A percentile compares a stretch with the other conserved stretches of the same genome.
Evolutionary conservation across 2,329 filamentous ascomycete species (phyloP).

Genomic region (Aspergillus awamori): DNA sequence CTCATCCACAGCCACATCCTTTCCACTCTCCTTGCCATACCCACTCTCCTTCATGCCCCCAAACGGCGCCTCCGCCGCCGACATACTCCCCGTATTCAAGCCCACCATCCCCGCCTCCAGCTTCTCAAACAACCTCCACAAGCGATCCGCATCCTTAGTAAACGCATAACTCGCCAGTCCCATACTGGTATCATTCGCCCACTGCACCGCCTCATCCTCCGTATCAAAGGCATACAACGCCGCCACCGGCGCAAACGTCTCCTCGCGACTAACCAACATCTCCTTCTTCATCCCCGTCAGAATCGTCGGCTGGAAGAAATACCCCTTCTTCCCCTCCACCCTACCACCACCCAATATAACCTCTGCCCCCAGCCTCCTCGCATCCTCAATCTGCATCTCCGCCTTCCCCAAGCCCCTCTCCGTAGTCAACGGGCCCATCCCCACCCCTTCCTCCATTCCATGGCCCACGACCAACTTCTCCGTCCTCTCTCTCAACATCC

Average conservation of each 20-base stretch:
- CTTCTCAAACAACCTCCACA: slow-evolving; percentile 68
- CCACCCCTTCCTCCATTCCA: slow-evolving; percentile 57
- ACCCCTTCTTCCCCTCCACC: slow-evolving; percentile 57
- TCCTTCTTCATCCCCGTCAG: slow-evolving; percentile 61
- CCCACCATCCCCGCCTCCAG: slow-evolving; percentile 72
- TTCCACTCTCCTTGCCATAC: slow-evolving; percentile 69
- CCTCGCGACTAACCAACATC: slow-evolving; percentile 62
- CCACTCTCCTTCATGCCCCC: slow-evolving; percentile 70
- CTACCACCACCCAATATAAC: slow-evolving; percentile 62
- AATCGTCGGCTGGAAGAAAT: slow-evolving; percentile 72
- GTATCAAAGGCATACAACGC: slow-evolving; percentile 67
- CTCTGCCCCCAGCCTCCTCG: slow-evolving; percentile 63
- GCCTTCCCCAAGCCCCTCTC: slow-evolving; percentile 60
- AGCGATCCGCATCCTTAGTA: slow-evolving; percentile 67
- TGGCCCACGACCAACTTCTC: slow-evolving; percentile 61
- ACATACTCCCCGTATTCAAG: slow-evolving; percentile 66
- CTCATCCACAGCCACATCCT: slow-evolving; percentile 66
- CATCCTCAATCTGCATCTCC: slow-evolving; percentile 64
- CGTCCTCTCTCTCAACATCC: slow-evolving; percentile 57
- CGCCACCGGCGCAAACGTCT: slow-evolving; percentile 67
- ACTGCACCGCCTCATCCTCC: slow-evolving; percentile 64
- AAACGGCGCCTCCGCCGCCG: slow-evolving; percentile 67
- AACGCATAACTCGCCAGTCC: slow-evolving; percentile 69
- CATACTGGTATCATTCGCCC: slow-evolving; percentile 66
- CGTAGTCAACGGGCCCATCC: slow-evolving; percentile 64